Conservation (phyloP, 2,329 filamentous ascomycete genomes). For the Dryadomyces sulphureus region DNA sequence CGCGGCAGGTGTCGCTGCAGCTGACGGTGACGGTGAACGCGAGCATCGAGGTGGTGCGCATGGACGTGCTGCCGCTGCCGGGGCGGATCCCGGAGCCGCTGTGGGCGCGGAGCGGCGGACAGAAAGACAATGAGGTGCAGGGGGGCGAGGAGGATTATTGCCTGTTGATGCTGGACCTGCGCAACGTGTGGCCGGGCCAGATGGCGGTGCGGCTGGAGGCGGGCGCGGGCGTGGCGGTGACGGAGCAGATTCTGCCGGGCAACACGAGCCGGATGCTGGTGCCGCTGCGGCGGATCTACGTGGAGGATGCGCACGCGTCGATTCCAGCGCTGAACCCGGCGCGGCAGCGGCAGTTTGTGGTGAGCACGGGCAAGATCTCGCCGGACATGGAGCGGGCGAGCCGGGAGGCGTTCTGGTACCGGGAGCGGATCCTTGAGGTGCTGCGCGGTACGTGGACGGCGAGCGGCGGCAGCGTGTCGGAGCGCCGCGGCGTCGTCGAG, state of each 20-base stretch:
- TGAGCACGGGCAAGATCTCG: slow-evolving; percentile 64
- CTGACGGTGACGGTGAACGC: slow-evolving; percentile 85
- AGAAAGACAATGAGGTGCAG: slow-evolving; percentile 20
- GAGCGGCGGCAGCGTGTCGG: slow-evolving; percentile 30
- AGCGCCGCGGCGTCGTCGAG: slow-evolving; percentile 51
- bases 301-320: slow-evolving; percentile 61
- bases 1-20: slow-evolving; percentile 65
- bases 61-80: slow-evolving; percentile 64
- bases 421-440: slow-evolving; percentile 61
- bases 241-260: slow-evolving; percentile 47
- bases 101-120: slow-evolving; percentile 30
- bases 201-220: slow-evolving; percentile 46
- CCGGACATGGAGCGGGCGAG: slow-evolving; percentile 65
- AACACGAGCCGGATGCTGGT: slow-evolving; percentile 63
- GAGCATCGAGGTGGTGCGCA: slow-evolving; percentile 66
- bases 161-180: slow-evolving; percentile 66
- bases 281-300: slow-evolving; percentile 58
- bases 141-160: slow-evolving; percentile 49
- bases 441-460: slow-evolving; percentile 60
- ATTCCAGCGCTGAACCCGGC: slow-evolving; percentile 71
- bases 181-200: slow-evolving; percentile 79
- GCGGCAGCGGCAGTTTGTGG: slow-evolving; percentile 83
- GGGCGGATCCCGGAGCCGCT: slow-evolving; percentile 46
- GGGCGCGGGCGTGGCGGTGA: slow-evolving; percentile 14
- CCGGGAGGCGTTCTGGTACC: slow-evolving; percentile 83